Percentiles rank a stretch among this genome's conserved stretches.
Conservation (phyloP, 2,329 filamentous ascomycete genomes). For the Aspergillus flavus region DNA sequence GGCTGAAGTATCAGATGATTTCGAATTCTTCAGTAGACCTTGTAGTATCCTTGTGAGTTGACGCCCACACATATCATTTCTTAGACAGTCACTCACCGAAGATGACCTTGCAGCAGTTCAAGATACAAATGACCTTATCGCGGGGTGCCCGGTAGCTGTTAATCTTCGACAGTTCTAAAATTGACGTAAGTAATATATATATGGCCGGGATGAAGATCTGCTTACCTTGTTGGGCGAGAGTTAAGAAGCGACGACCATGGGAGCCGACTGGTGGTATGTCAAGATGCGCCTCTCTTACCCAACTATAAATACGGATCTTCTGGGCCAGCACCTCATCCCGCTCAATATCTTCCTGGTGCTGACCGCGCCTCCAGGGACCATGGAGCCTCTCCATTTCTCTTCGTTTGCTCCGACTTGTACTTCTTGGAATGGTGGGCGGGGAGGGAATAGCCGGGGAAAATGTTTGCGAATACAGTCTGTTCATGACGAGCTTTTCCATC, state of each 20-base stretch:
- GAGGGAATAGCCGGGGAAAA: slow-evolving; percentile 92
- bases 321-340: slow-evolving; percentile 93
- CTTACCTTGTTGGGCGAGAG: slow-evolving; percentile 81
- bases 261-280: slow-evolving; percentile 86
- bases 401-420: slow-evolving; percentile 65
- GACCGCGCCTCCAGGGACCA: slow-evolving; percentile 83
- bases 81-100: slow-evolving; percentile 66
- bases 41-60: not conserved
- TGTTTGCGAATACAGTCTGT: slow-evolving; percentile 89
- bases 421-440: slow-evolving; percentile 66
- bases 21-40: slow-evolving; percentile 84
- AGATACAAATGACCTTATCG: slow-evolving; percentile 96
- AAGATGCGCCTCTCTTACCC: slow-evolving; percentile 89
- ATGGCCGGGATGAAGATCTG: not conserved
- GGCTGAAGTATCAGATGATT: slow-evolving; percentile 84
- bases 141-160: slow-evolving; percentile 94
- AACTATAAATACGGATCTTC: slow-evolving; percentile 95
- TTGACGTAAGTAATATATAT: slow-evolving; percentile 25
- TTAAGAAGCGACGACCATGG: slow-evolving; percentile 84
- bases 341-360: slow-evolving; percentile 98
- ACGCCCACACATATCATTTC: not conserved
- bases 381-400: slow-evolving; percentile 69
- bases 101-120: slow-evolving; percentile 99
- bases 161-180: slow-evolving; percentile 87
- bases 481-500: slow-evolving; percentile 99